Conservation (phyloP, 106 monocot species). For the Dendrobium huoshanense region DNA sequence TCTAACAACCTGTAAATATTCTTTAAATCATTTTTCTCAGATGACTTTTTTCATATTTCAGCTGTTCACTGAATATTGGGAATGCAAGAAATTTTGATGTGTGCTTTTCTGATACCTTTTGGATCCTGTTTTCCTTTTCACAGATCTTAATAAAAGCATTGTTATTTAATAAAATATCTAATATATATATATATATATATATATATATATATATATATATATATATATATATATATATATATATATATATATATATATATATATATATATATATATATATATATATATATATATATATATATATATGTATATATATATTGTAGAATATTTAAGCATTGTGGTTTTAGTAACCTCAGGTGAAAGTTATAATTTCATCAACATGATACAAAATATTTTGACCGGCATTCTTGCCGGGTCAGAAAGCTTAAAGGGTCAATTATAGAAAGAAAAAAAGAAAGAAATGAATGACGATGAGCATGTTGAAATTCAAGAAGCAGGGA, state of each 20-base stretch:
- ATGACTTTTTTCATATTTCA: not conserved
- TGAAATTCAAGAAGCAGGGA: not conserved
- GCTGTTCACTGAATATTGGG: not conserved
- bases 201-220: too few relatives aligned
- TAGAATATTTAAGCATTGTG: not conserved
- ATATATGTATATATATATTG: too few relatives aligned
- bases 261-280: too few relatives aligned
- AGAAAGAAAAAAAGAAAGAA: not conserved
- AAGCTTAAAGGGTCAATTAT: not conserved
- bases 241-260: too few relatives aligned
- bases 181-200: too few relatives aligned
- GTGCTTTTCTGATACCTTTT: not conserved
- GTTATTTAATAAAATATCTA: not conserved
- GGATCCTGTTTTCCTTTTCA: too few relatives aligned
- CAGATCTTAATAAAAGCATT: too few relatives aligned
- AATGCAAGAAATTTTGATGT: not conserved
- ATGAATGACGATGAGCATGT: not conserved
- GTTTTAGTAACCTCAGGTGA: not conserved
- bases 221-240: too few relatives aligned
- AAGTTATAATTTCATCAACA: not conserved
- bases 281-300: too few relatives aligned
- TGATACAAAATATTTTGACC: not conserved
- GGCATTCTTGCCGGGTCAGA: too few relatives aligned
- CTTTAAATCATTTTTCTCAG: not conserved
- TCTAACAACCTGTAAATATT: not conserved